Evolutionary conservation across 768 basidiomycete species (phyloP).

Genomic region (Boletus insuetus): DNA sequence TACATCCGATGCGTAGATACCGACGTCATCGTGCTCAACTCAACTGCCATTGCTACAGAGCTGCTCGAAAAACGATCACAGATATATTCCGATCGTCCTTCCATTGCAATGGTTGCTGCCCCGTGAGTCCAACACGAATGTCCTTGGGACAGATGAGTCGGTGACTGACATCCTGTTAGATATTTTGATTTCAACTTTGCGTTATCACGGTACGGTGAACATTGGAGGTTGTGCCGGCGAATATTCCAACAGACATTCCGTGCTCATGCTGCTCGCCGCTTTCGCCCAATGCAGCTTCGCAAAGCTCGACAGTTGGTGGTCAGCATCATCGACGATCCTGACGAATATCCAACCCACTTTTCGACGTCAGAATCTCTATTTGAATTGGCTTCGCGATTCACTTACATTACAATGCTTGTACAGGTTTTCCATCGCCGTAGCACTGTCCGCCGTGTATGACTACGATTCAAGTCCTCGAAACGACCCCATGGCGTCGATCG

Average conservation of each 20-base stretch:
- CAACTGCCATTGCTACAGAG: background rate
- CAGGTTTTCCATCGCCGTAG: background rate
- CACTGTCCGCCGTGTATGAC: background rate
- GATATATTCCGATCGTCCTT: background rate
- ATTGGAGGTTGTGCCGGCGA: constrained; percentile 5
- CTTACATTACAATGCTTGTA: too few relatives aligned
- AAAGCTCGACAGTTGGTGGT: constrained; percentile 1
- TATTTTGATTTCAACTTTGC: constrained; percentile 3
- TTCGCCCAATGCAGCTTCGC: constrained; percentile 11
- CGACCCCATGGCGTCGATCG: background rate
- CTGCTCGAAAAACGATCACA: background rate
- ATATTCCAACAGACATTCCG: constrained; percentile 15
- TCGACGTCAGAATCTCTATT: background rate
- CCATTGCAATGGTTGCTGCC: background rate
- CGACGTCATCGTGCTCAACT: background rate
- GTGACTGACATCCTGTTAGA: background rate
- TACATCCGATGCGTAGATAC: background rate
- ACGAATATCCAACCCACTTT: background rate
- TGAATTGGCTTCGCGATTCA: background rate
- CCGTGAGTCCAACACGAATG: background rate
- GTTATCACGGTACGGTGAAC: background rate
- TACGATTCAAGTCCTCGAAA: background rate
- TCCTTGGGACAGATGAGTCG: background rate
- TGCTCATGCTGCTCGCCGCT: background rate
- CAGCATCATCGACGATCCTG: constrained; percentile 2